A percentile compares a stretch with the other conserved stretches of the same genome.
Conservation (phyloP, 2,329 filamentous ascomycete species). For the Aspergillus unguis region DNA sequence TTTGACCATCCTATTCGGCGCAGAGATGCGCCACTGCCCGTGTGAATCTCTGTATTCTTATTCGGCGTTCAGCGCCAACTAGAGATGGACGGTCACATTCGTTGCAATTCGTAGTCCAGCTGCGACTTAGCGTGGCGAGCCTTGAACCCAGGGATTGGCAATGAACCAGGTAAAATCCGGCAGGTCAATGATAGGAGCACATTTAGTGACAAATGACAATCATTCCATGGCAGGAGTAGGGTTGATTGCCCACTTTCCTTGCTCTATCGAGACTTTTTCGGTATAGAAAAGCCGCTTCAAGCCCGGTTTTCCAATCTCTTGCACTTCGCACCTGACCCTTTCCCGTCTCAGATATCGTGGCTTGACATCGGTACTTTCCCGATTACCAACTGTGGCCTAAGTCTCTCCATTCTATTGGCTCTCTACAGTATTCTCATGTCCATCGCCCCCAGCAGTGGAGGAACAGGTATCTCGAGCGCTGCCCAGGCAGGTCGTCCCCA, state of each 20-base stretch:
- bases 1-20: background rate
- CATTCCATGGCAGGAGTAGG: background rate
- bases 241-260: background rate
- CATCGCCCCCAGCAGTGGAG: background rate
- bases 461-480: constrained; percentile 2
- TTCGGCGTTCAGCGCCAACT: constrained; percentile 7
- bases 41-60: constrained; percentile 7
- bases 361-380: background rate
- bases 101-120: constrained; percentile 12
- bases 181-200: background rate
- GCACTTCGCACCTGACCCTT: background rate
- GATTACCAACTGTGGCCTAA: background rate
- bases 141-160: background rate
- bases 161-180: background rate
- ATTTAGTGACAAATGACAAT: background rate
- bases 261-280: constrained; percentile 7
- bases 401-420: background rate
- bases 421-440: background rate
- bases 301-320: background rate
- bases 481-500: background rate
- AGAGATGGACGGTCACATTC: background rate
- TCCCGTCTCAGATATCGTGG: constrained; percentile 1
- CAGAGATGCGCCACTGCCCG: constrained; percentile 20
- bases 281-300: constrained; percentile 9
- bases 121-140: constrained; percentile 25